phyloP scores from a whole-genome alignment of 345 rosid genomes.

The Citrus trifoliata region DNA sequence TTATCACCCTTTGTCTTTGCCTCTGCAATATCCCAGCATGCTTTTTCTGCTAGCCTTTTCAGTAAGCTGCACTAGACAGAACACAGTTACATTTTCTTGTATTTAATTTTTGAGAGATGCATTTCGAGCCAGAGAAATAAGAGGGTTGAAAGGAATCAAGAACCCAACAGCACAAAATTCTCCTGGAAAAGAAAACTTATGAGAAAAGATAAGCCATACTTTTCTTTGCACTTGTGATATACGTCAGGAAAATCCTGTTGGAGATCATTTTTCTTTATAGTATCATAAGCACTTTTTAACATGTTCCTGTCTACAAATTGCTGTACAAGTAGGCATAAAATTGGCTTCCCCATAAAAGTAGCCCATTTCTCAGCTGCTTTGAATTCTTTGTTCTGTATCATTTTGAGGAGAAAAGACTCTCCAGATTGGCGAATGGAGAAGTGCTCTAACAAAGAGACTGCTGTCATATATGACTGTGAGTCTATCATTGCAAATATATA shows the following conservation, averaged over 20 bases:
- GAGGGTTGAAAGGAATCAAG: not conserved
- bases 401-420: slow-evolving; percentile 61
- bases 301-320: slow-evolving; percentile 70
- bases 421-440: slow-evolving; percentile 77
- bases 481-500: slow-evolving; percentile 54
- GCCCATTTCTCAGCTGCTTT: slow-evolving; percentile 97
- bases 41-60: slow-evolving; percentile 83
- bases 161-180: not conserved
- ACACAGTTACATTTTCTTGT: not conserved
- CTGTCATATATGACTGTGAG: slow-evolving; percentile 65
- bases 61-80: slow-evolving; percentile 46
- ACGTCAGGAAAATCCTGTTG: slow-evolving; percentile 67
- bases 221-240: slow-evolving; percentile 71
- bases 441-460: slow-evolving; percentile 74
- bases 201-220: slow-evolving; percentile 36
- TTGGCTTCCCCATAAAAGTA: slow-evolving; percentile 76
- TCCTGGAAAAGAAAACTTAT: not conserved
- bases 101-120: not conserved
- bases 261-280: slow-evolving; percentile 72
- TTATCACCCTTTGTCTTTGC: slow-evolving; percentile 61
- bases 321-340: slow-evolving; percentile 64
- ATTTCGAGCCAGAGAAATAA: not conserved
- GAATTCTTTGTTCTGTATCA: slow-evolving; percentile 69
- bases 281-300: slow-evolving; percentile 67
- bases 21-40: slow-evolving; percentile 95